A percentile compares a stretch with the other conserved stretches of the same genome.
Evolutionary conservation across 1,284 basidiomycete species (phyloP).

Genomic region (Coniferiporia weirii): DNA sequence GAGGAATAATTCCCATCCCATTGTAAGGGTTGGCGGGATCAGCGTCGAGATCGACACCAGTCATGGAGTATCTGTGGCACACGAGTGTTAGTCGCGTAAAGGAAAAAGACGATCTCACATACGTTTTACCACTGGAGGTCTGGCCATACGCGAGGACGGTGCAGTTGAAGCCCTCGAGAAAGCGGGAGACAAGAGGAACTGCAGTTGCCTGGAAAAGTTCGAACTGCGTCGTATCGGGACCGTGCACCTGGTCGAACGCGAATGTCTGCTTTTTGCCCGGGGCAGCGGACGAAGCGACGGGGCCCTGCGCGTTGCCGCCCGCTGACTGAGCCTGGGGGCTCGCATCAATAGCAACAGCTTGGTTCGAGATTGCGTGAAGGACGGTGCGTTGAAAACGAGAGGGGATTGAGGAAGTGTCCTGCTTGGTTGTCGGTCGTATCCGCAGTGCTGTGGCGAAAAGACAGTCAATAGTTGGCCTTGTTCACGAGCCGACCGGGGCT

Average conservation of each 20-base stretch:
- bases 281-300: conserved; percentile 48
- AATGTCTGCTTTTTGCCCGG: conserved; percentile 80
- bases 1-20: conserved; percentile 90
- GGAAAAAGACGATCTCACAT: conserved; percentile 35
- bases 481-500: neutral
- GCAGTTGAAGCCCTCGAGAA: conserved; percentile 95
- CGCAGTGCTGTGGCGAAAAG: conserved; percentile 65
- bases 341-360: conserved; percentile 72
- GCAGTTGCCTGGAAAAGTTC: conserved; percentile 82
- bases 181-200: conserved; percentile 82
- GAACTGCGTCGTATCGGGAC: conserved; percentile 77
- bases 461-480: neutral
- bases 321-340: conserved; percentile 43
- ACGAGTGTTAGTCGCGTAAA: neutral
- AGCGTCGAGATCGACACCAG: conserved; percentile 80
- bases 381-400: conserved; percentile 89
- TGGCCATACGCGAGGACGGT: conserved; percentile 98
- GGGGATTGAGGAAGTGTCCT: conserved; percentile 83
- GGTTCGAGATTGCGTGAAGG: conserved; percentile 68
- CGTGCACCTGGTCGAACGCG: conserved; percentile 91
- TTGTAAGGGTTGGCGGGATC: conserved; percentile 71
- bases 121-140: conserved; percentile 95
- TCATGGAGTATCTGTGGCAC: conserved; percentile 57
- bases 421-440: conserved; percentile 82
- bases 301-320: conserved; percentile 38